These are phyloP conservation scores for Brassica juncea DNA, from an alignment of 345 rosid genomes.

Conservation along the genomic window DNA sequence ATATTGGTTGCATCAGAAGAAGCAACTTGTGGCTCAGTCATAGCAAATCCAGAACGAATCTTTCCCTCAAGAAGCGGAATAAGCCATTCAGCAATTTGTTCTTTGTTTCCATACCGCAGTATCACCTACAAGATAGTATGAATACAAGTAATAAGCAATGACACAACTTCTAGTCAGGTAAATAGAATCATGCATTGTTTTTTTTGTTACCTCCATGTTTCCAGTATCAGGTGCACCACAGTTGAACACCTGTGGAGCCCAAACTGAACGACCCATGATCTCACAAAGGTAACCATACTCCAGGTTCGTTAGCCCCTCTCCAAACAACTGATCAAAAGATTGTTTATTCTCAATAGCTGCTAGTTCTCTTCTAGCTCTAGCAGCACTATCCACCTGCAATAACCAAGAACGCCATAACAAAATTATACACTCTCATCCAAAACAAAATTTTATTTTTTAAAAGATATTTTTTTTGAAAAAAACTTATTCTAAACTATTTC, in stretches of 20 bases:
- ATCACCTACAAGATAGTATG: slow-evolving; percentile 53
- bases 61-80: slow-evolving; percentile 89
- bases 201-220: slow-evolving; percentile 87
- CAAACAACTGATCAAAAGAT: slow-evolving; percentile 57
- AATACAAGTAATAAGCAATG: slow-evolving; percentile 11
- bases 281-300: slow-evolving; percentile 98
- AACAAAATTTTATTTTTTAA: too few relatives aligned
- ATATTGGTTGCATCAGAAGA: slow-evolving; percentile 99
- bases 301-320: slow-evolving; percentile 91
- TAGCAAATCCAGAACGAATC: slow-evolving; percentile 97
- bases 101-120: slow-evolving; percentile 86
- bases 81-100: slow-evolving; percentile 84
- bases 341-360: slow-evolving; percentile 45
- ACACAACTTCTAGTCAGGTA: not conserved
- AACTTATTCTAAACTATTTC: too few relatives aligned
- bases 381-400: slow-evolving; percentile 85
- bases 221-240: slow-evolving; percentile 99
- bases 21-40: slow-evolving; percentile 99
- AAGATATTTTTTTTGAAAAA: too few relatives aligned
- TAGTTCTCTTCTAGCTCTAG: slow-evolving; percentile 66
- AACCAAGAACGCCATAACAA: slow-evolving; percentile 25
- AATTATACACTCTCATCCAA: not conserved
- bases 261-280: slow-evolving; percentile 92
- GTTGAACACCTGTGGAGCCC: slow-evolving; percentile 97
- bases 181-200: not conserved